phyloP scores from a whole-genome alignment of 257 asterid genomes.

The Primulina eburnea region DNA sequence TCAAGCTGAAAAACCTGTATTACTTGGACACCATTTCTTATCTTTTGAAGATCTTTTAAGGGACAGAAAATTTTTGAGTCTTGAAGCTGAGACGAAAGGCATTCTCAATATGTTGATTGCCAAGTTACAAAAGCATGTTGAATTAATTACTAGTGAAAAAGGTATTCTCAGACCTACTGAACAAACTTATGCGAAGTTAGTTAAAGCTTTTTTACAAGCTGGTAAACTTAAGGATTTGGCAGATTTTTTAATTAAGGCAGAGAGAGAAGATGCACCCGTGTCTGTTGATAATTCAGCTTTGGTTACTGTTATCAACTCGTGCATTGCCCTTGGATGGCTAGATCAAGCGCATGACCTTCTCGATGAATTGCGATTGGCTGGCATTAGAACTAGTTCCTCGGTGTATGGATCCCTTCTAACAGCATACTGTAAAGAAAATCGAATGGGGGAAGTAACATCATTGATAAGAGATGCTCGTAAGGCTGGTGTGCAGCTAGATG shows the following conservation, averaged over 20 bases:
- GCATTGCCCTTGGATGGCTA: conserved; percentile 81
- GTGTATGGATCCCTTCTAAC: conserved; percentile 70
- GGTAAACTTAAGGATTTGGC: conserved; percentile 66
- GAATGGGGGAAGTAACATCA: conserved; percentile 55
- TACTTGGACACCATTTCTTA: conserved; percentile 22
- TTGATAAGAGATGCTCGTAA: conserved; percentile 78
- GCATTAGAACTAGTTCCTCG: conserved; percentile 66
- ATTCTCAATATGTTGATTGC: conserved; percentile 47
- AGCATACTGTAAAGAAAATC: conserved; percentile 63
- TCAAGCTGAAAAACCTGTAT: conserved; percentile 19
- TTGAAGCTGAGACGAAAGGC: conserved; percentile 60
- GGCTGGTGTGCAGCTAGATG: conserved; percentile 81
- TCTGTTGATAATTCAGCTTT: conserved; percentile 63
- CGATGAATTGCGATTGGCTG: conserved; percentile 88
- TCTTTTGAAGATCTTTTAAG: conserved; percentile 52
- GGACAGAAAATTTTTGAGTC: conserved; percentile 56
- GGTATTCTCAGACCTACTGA: conserved; percentile 92
- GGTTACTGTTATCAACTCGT: conserved; percentile 60
- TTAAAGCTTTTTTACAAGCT: conserved; percentile 69
- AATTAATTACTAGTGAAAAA: conserved; percentile 69
- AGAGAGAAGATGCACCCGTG: conserved; percentile 65
- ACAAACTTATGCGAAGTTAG: conserved; percentile 63
- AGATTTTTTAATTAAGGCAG: conserved; percentile 63
- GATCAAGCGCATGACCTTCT: conserved; percentile 90
- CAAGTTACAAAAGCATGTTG: conserved; percentile 63